Percentiles rank a stretch among this genome's conserved stretches.
These are phyloP conservation scores for Sporisorium scitamineum DNA, from an alignment of 1,284 basidiomycete species.

Conservation along the genomic window DNA sequence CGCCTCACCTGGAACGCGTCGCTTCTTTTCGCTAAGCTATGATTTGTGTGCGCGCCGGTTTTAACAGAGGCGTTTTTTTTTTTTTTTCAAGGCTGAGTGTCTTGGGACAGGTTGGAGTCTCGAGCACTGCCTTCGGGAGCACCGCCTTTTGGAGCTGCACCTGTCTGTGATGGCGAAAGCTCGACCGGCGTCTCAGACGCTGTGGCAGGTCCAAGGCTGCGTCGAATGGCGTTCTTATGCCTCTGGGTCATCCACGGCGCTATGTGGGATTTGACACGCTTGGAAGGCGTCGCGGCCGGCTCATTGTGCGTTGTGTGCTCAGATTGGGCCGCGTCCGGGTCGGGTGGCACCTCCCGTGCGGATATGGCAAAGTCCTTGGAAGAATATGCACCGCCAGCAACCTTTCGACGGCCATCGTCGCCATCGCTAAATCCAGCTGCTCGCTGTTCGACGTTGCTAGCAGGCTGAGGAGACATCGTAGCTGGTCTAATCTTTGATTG, in stretches of 20 bases:
- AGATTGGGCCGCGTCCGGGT: not conserved
- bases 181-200: not conserved
- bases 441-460: not conserved
- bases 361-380: not conserved
- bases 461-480: not conserved
- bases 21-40: not conserved
- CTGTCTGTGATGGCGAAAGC: slow-evolving; percentile 1
- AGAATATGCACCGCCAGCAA: not conserved
- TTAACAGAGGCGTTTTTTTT: not conserved
- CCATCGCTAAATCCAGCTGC: not conserved
- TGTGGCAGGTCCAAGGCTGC: slow-evolving; percentile 18
- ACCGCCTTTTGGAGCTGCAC: not conserved
- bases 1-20: slow-evolving; percentile 33
- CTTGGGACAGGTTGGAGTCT: not conserved
- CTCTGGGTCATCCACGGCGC: slow-evolving; percentile 32
- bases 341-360: not conserved
- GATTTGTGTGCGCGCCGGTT: not conserved
- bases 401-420: not conserved
- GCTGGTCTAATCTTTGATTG: not conserved
- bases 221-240: slow-evolving; percentile 27
- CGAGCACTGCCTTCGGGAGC: not conserved
- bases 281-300: not conserved
- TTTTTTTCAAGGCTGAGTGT: not conserved
- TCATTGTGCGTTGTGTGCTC: not conserved
- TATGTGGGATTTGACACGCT: slow-evolving; percentile 21